Evolutionary conservation across 1,284 basidiomycete genomes (phyloP), one percentile per base, ranked within the genome.

Genomic region (Cutaneotrichosporon sp.): DNA sequence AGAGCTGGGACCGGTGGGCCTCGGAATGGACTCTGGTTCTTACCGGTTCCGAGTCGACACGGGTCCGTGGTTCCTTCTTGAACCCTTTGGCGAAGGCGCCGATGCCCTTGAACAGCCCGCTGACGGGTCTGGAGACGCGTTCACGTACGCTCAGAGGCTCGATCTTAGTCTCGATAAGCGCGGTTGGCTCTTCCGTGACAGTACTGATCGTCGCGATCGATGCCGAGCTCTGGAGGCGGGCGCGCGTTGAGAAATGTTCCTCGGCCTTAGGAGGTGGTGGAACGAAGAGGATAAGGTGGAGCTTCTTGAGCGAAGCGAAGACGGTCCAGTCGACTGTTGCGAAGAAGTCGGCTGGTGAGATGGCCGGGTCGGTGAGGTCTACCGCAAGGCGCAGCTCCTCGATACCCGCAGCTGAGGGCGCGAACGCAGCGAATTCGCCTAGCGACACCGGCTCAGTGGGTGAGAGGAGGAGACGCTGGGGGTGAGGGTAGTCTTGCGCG

Each of bases 21-120:
- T n/a, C 18, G 42, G 42, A 46, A n/a, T 46, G 16, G 42, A 46
- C 42, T 7, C 38, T 11, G 38, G 4, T 13, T n/a, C 18, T n/a
- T 18, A 9, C 42, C 7, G 18, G 42, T 18, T 46, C 42, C 42
- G 42, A 46, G 42, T 46, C 42, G 42, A 46, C 18, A 18, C 42
- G 42, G 22, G 5, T 21, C 22, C 31, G 30, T 14, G 31, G 4
- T 3, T 53, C 51, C 51, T 53, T 53, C 30, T 31, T 32, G 18
- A 53, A n/a, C 11, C 50, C 50, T 30, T 53, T 53, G 13, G 51
- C 51, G 18, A 53, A 34, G 13, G 51, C 51, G 31, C 51, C 30
- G 26, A 53, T 34, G 51, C 51, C 51, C 31, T 53, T 53, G 51
- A 53, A 53, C 51, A 53, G 51, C 16, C 51, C 51, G 31, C 51